These are phyloP conservation scores for Saccharum hybrid DNA, from an alignment of 202 grass and related monocot genomes.

Conservation along the genomic window DNA sequence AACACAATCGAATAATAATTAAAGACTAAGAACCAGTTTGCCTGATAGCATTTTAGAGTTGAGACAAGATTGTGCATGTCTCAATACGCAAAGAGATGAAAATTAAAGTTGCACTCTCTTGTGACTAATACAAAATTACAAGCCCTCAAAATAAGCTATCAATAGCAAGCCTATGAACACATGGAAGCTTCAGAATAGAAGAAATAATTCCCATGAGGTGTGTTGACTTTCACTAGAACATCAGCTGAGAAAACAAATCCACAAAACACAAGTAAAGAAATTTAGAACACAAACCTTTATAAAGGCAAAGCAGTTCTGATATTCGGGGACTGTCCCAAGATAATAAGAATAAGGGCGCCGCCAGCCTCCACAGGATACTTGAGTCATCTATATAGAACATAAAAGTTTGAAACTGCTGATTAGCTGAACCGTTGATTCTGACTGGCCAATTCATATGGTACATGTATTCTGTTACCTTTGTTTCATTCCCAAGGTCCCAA, in stretches of 20 bases:
- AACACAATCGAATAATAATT: too few species aligned
- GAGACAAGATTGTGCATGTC: background rate
- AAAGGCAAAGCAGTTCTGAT: conserved; percentile 91
- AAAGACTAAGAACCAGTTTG: too few species aligned
- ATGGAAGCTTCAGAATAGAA: conserved; percentile 15
- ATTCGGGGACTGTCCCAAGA: conserved; percentile 67
- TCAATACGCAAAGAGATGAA: background rate
- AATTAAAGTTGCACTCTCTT: conserved; percentile 9
- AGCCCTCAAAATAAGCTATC: background rate
- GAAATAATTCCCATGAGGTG: conserved; percentile 32
- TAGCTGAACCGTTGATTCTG: conserved; percentile 10
- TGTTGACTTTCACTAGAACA: conserved; percentile 12
- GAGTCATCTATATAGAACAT: conserved; percentile 56
- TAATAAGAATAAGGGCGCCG: conserved; percentile 86
- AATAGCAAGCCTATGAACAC: background rate
- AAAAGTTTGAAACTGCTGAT: conserved; percentile 9
- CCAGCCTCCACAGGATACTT: conserved; percentile 96
- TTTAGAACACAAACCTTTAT: conserved; percentile 69
- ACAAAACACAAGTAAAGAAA: conserved; percentile 22
- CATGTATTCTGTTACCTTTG: conserved; percentile 61
- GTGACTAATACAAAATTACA: conserved; percentile 23
- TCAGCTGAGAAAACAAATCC: conserved; percentile 1
- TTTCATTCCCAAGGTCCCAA: conserved; percentile 92
- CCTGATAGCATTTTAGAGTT: background rate
- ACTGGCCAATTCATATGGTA: conserved; percentile 27